These are phyloP conservation scores for Cenchrus purpureus DNA, from an alignment of 176 grass and related monocot species.

Conservation along the genomic window DNA sequence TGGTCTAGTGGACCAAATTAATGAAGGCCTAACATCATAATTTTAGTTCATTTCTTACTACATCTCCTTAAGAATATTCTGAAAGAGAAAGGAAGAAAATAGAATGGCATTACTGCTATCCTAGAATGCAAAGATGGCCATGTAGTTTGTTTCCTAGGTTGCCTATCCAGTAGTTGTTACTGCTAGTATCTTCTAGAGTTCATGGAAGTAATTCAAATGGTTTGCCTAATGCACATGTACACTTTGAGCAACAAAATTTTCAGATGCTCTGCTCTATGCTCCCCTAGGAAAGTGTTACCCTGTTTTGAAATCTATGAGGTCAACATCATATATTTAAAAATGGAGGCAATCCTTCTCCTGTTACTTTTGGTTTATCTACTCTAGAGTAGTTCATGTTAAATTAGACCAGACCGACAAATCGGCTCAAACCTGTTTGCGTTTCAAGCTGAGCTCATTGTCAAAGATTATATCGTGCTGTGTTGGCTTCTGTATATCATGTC, in stretches of 20 bases:
- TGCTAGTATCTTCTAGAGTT: background rate
- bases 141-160: background rate
- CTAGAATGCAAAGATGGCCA: background rate
- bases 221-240: background rate
- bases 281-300: background rate
- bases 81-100: background rate
- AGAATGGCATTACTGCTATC: background rate
- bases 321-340: too few species aligned
- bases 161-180: background rate
- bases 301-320: too few species aligned
- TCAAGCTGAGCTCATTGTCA: background rate
- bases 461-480: background rate
- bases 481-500: background rate
- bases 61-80: background rate
- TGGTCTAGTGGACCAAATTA: background rate
- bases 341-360: background rate
- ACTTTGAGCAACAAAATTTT: background rate
- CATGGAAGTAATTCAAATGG: background rate
- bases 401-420: background rate
- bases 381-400: background rate
- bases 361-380: background rate
- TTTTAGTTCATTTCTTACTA: constrained; percentile 9
- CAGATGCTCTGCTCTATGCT: background rate
- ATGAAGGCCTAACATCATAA: background rate
- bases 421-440: background rate